Conservation (phyloP, 352 stramenopile species). For the Aphanomyces astaci region DNA sequence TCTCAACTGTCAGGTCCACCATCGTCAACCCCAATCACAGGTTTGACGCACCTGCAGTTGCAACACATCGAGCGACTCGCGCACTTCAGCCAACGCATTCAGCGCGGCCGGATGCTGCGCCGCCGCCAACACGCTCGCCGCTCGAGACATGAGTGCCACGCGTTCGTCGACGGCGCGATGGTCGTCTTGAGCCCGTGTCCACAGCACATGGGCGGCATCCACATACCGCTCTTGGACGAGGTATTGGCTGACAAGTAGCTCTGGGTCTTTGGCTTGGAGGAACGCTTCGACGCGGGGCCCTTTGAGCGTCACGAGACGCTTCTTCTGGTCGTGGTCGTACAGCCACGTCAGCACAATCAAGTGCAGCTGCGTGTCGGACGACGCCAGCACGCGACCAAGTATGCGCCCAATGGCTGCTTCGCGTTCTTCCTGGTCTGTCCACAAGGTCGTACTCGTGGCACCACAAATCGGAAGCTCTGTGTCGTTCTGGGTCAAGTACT, state of each 20-base stretch:
- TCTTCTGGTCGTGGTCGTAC: conserved; percentile 40
- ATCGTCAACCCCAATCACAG: neutral
- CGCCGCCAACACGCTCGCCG: conserved; percentile 12
- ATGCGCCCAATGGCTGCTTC: conserved; percentile 8
- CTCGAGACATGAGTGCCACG: conserved; percentile 29
- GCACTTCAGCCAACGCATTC: conserved; percentile 66
- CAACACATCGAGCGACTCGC: conserved; percentile 73
- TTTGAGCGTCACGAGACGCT: neutral
- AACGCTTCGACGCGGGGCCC: conserved; percentile 69
- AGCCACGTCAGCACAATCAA: conserved; percentile 76
- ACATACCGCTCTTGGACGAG: conserved; percentile 84
- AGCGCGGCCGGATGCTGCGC: conserved; percentile 37
- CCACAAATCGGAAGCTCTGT: neutral
- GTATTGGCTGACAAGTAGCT: conserved; percentile 79
- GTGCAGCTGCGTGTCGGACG: conserved; percentile 66
- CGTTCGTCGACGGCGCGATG: conserved; percentile 10
- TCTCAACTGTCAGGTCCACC: neutral
- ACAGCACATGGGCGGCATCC: conserved; percentile 75
- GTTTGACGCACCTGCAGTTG: conserved; percentile 53
- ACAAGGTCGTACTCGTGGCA: neutral
- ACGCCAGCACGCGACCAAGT: conserved; percentile 37
- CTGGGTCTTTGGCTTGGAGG: conserved; percentile 73
- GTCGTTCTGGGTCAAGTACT: conserved; percentile 2
- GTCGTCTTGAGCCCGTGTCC: conserved; percentile 48
- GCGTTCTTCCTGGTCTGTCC: neutral